Evolutionary conservation across 768 basidiomycete genomes (phyloP).

Genomic region (Phlebiopsis flavidoalba): DNA sequence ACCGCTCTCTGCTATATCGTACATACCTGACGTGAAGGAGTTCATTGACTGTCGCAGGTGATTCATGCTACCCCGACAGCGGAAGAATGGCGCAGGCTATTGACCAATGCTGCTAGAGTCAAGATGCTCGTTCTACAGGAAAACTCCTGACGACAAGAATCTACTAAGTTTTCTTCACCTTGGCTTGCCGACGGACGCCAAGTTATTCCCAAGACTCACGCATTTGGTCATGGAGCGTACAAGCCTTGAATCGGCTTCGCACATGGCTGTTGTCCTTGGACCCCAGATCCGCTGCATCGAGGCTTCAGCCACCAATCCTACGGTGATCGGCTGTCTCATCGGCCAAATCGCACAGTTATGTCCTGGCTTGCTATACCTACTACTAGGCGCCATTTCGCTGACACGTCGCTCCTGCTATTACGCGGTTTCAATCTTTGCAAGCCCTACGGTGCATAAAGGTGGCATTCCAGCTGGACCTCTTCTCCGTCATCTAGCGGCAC

Average conservation of each 20-base stretch:
- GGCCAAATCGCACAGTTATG: background rate
- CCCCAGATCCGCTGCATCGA: too few species aligned
- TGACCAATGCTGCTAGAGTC: background rate
- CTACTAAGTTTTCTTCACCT: background rate
- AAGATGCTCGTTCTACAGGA: too few species aligned
- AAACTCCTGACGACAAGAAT: too few species aligned
- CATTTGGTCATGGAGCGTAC: too few species aligned
- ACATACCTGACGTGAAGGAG: background rate
- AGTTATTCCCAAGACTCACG: background rate
- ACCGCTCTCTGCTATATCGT: background rate
- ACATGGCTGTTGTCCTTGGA: background rate
- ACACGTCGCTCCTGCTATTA: background rate
- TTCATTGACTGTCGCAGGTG: background rate
- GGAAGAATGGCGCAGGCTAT: background rate
- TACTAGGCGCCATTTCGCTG: too few species aligned
- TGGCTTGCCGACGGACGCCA: background rate
- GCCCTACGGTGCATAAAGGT: background rate
- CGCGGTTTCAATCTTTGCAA: background rate
- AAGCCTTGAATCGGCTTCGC: background rate
- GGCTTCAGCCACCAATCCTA: too few species aligned
- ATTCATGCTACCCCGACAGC: background rate
- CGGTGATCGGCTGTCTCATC: background rate
- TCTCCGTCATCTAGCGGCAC: background rate
- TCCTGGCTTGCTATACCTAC: background rate
- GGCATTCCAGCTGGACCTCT: background rate